phyloP scores from a whole-genome alignment of 257 asterid species.

The Handroanthus guayacan region DNA sequence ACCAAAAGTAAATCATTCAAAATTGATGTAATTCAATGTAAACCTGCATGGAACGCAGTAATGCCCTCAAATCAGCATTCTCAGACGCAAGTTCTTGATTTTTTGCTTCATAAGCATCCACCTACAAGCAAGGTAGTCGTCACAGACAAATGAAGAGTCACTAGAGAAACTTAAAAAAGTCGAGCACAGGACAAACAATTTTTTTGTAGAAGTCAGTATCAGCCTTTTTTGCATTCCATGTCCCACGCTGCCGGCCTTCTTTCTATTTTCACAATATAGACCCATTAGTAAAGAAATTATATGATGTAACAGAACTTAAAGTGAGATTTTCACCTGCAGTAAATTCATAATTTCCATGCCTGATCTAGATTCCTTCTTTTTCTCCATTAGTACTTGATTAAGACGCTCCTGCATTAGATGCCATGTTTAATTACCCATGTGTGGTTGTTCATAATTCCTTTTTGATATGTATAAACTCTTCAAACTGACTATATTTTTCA shows the following conservation, averaged over 20 bases:
- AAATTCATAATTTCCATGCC: slow-evolving; percentile 99
- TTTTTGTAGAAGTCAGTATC: slow-evolving; percentile 92
- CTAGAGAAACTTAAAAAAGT: slow-evolving; percentile 31
- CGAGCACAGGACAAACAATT: slow-evolving; percentile 64
- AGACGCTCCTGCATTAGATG: slow-evolving; percentile 72
- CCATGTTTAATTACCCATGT: slow-evolving; percentile 6
- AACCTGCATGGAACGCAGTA: slow-evolving; percentile 97
- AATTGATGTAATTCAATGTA: neutral
- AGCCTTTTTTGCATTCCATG: slow-evolving; percentile 92
- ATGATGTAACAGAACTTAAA: slow-evolving; percentile 22
- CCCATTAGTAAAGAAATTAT: slow-evolving; percentile 24
- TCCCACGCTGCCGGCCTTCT: slow-evolving; percentile 99
- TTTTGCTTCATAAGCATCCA: slow-evolving; percentile 93
- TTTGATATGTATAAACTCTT: slow-evolving; percentile 15
- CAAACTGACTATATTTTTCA: neutral
- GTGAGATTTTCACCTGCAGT: slow-evolving; percentile 67
- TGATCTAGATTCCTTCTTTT: slow-evolving; percentile 96
- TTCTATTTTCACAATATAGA: slow-evolving; percentile 58
- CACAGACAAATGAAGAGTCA: neutral
- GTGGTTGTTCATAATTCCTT: neutral
- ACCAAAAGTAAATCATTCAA: neutral
- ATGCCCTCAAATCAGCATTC: slow-evolving; percentile 93
- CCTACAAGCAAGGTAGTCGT: slow-evolving; percentile 58
- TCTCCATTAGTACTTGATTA: slow-evolving; percentile 93
- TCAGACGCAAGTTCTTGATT: slow-evolving; percentile 94